Evolutionary conservation across 2,329 filamentous ascomycete species (phyloP).

Genomic region (Tolypocladium inflatum): DNA sequence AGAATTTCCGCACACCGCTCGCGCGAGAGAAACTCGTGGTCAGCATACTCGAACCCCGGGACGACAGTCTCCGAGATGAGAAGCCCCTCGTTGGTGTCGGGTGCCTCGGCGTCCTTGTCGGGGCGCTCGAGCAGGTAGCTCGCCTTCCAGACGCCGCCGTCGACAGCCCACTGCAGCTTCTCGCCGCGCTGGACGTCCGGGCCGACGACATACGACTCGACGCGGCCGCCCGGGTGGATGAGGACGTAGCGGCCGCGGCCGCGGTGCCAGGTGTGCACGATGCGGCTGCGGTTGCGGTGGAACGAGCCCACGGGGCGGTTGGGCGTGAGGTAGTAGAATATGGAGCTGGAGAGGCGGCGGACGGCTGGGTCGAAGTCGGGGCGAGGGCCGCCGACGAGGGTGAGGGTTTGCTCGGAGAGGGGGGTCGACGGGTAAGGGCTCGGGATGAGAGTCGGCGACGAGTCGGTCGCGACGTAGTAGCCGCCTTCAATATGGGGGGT

Average conservation of each 20-base stretch:
- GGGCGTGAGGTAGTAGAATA: conserved; percentile 56
- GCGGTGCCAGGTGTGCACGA: conserved; percentile 55
- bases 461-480: conserved; percentile 55
- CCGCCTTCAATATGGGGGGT: conserved; percentile 51
- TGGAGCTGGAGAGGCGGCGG: conserved; percentile 48
- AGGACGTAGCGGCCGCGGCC: conserved; percentile 56
- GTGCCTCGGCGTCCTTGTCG: conserved; percentile 18
- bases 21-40: conserved; percentile 55
- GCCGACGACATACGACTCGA: conserved; percentile 59
- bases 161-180: conserved; percentile 58
- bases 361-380: conserved; percentile 27
- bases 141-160: conserved; percentile 58
- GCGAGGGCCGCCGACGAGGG: conserved; percentile 20
- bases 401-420: conserved; percentile 24
- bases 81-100: conserved; percentile 34
- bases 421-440: conserved; percentile 30
- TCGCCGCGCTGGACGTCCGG: conserved; percentile 47
- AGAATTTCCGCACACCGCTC: conserved; percentile 43
- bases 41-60: conserved; percentile 57
- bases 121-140: conserved; percentile 40
- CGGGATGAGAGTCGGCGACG: conserved; percentile 37
- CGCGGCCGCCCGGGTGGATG: conserved; percentile 45
- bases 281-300: conserved; percentile 52
- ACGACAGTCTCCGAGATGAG: conserved; percentile 61
- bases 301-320: conserved; percentile 46